Percentiles rank a stretch among this genome's conserved stretches.
phyloP scores from a whole-genome alignment of 2,329 filamentous ascomycete species.

The Neofusicoccum ribis region DNA sequence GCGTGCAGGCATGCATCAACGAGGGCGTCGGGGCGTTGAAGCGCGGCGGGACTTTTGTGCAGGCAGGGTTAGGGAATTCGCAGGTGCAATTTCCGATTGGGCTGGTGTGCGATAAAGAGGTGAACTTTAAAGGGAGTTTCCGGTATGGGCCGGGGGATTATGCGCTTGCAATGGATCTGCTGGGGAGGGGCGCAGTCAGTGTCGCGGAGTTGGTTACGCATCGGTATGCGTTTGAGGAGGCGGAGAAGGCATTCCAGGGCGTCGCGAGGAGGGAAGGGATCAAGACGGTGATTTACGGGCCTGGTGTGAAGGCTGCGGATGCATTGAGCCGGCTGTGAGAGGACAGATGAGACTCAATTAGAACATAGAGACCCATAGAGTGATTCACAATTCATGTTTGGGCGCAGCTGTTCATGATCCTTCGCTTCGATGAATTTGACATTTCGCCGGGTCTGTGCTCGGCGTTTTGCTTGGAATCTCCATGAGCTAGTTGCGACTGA shows the following conservation, averaged over 20 bases:
- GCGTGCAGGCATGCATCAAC: constrained; percentile 25
- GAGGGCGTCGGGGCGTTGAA: constrained; percentile 23
- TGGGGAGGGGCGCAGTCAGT: constrained; percentile 21
- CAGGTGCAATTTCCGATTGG: constrained; percentile 27
- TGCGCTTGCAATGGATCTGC: constrained; percentile 24
- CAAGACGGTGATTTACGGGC: constrained; percentile 29
- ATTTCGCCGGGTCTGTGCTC: no score
- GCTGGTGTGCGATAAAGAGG: constrained; percentile 30
- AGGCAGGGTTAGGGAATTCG: constrained; percentile 27
- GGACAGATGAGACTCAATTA: no score
- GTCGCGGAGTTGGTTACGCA: constrained; percentile 25
- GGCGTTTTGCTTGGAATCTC: no score
- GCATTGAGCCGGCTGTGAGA: background rate
- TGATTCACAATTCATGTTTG: no score
- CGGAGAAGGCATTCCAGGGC: constrained; percentile 25
- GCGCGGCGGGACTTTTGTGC: constrained; percentile 26
- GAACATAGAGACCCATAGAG: no score
- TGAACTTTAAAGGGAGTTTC: constrained; percentile 29
- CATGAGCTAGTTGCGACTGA: no score
- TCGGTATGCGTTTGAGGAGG: constrained; percentile 23
- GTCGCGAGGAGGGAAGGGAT: constrained; percentile 25
- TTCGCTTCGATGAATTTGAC: no score
- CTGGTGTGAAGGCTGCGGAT: background rate
- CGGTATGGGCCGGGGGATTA: constrained; percentile 33
- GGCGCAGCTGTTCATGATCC: no score